Evolutionary conservation across 23 red algal species (phyloP).

Genomic region (Gracilaria domingensis): DNA sequence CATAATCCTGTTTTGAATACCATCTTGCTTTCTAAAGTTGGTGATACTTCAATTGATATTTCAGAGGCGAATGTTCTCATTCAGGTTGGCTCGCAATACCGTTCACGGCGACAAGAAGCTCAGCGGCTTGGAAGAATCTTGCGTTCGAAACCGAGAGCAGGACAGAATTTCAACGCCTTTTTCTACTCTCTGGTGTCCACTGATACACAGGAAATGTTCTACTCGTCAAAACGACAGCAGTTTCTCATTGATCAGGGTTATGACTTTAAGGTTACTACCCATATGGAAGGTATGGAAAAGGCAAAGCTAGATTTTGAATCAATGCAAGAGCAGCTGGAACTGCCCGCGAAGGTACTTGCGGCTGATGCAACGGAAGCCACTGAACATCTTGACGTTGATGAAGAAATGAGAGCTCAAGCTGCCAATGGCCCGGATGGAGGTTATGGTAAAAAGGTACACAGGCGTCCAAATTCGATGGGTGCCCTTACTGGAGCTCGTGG

Average conservation of each 20-base stretch:
- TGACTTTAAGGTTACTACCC: conserved; percentile 96
- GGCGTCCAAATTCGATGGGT: conserved; percentile 55
- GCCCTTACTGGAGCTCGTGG: conserved; percentile 83
- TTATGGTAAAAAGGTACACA: conserved; percentile 23
- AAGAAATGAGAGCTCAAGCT: conserved; percentile 53
- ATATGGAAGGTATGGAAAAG: conserved; percentile 90
- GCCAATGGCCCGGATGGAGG: conserved; percentile 57
- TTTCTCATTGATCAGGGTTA: conserved; percentile 99
- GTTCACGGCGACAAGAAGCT: conserved; percentile 98
- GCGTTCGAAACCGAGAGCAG: conserved; percentile 93
- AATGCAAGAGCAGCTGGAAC: conserved; percentile 75
- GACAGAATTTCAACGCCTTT: conserved; percentile 98
- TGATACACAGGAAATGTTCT: conserved; percentile 98
- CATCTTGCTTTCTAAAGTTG: conserved; percentile 96
- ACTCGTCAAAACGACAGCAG: conserved; percentile 94
- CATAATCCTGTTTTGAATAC: conserved; percentile 82
- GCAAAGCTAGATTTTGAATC: conserved; percentile 74
- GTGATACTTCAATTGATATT: conserved; percentile 97
- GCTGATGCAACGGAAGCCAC: conserved; percentile 91
- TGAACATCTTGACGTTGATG: conserved; percentile 75
- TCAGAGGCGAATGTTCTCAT: conserved; percentile 99
- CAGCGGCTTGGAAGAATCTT: conserved; percentile 96
- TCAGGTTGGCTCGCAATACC: conserved; percentile 94
- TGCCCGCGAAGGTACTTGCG: conserved; percentile 80
- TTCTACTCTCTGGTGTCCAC: conserved; percentile 98